Conservation (phyloP, 2,329 filamentous ascomycete species). For the Exophiala bonariae region DNA sequence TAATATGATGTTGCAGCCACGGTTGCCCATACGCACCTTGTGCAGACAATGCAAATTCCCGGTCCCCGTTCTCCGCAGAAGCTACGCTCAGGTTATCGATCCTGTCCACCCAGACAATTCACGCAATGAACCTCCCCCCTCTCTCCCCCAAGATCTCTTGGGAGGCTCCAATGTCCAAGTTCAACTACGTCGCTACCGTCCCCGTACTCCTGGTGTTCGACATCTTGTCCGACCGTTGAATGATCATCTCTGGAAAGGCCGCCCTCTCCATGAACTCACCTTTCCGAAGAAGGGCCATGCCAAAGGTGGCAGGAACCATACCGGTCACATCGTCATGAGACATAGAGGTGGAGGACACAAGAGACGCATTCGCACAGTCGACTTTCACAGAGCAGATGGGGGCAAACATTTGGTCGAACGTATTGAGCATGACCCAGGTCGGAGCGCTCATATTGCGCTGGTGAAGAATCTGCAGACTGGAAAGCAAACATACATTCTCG, state of each 20-base stretch:
- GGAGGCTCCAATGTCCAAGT: conserved; percentile 38
- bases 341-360: conserved; percentile 92
- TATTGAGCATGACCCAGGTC: conserved; percentile 93
- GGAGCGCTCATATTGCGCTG: conserved; percentile 89
- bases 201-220: conserved; percentile 85
- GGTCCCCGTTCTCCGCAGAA: conserved; percentile 13
- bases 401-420: conserved; percentile 88
- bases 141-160: conserved; percentile 22
- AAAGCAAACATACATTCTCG: conserved; percentile 85
- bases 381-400: conserved; percentile 76
- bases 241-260: conserved; percentile 94
- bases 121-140: conserved; percentile 5
- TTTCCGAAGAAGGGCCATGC: conserved; percentile 89
- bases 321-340: conserved; percentile 80
- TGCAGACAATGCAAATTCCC: conserved; percentile 19
- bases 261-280: conserved; percentile 78
- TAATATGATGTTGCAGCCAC: conserved; percentile 63
- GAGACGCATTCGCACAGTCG: conserved; percentile 85
- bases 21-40: conserved; percentile 51
- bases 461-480: conserved; percentile 72
- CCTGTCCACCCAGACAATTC: conserved; percentile 43
- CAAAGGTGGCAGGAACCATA: conserved; percentile 89
- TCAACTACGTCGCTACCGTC: conserved; percentile 81
- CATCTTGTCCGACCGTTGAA: conserved; percentile 92
- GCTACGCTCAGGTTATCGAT: conserved; percentile 31